Evolutionary conservation across 176 grass and related monocot species (phyloP), one percentile per base, ranked within the genome.

Genomic region (Lolium multiflorum): DNA sequence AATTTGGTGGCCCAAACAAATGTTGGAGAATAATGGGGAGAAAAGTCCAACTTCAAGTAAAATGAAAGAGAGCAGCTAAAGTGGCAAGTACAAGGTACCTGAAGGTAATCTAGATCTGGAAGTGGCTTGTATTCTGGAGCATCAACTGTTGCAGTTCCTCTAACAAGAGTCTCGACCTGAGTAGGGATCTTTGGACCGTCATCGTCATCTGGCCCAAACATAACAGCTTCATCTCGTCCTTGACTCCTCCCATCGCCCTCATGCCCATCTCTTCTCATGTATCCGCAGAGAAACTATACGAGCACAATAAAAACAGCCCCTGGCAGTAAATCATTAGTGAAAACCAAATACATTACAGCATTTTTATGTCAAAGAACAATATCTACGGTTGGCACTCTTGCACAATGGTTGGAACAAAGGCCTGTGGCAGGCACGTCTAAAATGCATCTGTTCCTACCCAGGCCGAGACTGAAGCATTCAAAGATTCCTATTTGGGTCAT

Each of bases 311-410:
- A 97, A 98, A 98, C 77, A 91, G 89, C 77, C 89, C 94, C 94
- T 94, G 97, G 85, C 84, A 91, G 94, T 97, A 93, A 94, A 99
- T 94, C 80, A 94, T 94, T 85, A 99, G 94, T 93, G 87, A 93
- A 96, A 92, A 94, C 81, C 94, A 94, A 93, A 93, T 94, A 95
- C 58, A 49, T 49, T 12, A 49, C 9, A 93, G 47, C 46, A 76
- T 82, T 54, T 6, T 44, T 24, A 64, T 59, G 90, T 37, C 12
- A 74, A 54, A 83, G 44, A 26, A 11, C 22, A 13, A 72, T 21
- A 64, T 5, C 83, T 72, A 70, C 8, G 48, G 20, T 83, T 79
- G 81, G 9, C 38, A 57, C 31, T 6, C 57, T 21, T 87, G 20
- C 22, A 14, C 12, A 71, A 43, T 78, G 18, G 9, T 83, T 12